Evolutionary conservation across 2,329 filamentous ascomycete species (phyloP).

Genomic region (Trichoderma aggressivum): DNA sequence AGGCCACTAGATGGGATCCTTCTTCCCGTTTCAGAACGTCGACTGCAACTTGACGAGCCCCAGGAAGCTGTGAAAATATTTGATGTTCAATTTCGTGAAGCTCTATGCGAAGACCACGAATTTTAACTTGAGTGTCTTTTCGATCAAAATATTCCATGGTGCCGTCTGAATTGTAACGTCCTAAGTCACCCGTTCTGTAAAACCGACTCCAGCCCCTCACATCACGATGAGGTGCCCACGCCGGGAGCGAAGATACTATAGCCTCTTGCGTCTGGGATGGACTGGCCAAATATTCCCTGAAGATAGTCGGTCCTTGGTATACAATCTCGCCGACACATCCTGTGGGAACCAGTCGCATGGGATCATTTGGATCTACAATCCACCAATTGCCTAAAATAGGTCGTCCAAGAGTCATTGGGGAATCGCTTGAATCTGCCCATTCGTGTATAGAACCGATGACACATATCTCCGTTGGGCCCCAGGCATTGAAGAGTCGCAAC

Average conservation of each 20-base stretch:
- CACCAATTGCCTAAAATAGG: conserved; percentile 2
- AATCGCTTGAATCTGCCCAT: not conserved
- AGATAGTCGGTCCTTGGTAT: not conserved
- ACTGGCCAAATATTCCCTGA: not conserved
- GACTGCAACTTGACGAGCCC: not conserved
- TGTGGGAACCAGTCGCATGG: not conserved
- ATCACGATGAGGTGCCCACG: conserved; percentile 27
- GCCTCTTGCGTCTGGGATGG: not conserved
- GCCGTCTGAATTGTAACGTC: conserved; percentile 32
- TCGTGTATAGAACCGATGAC: conserved; percentile 2
- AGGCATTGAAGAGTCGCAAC: conserved; percentile 1
- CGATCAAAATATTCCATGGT: not conserved
- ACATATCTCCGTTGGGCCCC: conserved; percentile 14
- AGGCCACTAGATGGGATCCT: not conserved
- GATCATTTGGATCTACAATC: conserved; percentile 14
- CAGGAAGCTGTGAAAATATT: not conserved
- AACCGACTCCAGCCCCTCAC: conserved; percentile 19
- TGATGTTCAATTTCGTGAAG: conserved; percentile 8
- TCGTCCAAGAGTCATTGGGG: not conserved
- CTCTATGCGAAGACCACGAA: conserved; percentile 7
- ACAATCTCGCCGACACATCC: conserved; percentile 4
- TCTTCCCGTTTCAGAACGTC: not conserved
- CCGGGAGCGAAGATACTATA: conserved; percentile 22
- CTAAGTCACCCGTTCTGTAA: conserved; percentile 48
- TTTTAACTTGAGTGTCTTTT: conserved; percentile 7